Evolutionary conservation across 2,329 filamentous ascomycete genomes (phyloP), one percentile per base, ranked within the genome.

Genomic region (Delphinella strobiligena): DNA sequence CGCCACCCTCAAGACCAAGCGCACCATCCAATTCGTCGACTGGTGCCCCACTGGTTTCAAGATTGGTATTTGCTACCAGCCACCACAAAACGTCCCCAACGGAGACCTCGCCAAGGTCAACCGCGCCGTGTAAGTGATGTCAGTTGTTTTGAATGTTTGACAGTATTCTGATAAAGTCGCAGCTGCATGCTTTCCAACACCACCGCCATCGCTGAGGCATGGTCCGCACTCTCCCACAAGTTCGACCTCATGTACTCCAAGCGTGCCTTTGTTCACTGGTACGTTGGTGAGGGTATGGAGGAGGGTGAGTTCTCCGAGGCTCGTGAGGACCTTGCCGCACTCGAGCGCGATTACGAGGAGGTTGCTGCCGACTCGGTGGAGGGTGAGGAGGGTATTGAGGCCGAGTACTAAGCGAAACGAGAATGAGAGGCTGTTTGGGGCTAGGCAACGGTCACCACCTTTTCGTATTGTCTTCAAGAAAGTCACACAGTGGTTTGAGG

Each of bases 161-260:
- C 2, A 17, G 12, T 19, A 12, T 8, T 8, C 36, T 61, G 51
- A 61, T 48, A 16, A 35, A 40, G 16, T 30, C 41, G 33, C 58
- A 86, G 82, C 51, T 95, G 89, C 80, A 96, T 98, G 91, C 74
- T 98, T 49, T 89, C 84, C 69, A 93, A 98, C 78, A 98, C 91
- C 55, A 98, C 91, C 38, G 89, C 91, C 59, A 98, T 98, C 58
- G 84, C 89, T 59, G 89, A 96, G 72, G 91, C 91, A 49, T 98
- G 91, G 91, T 88, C 84, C 49, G 87, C 87, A 51, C 78, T 98
- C 50, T 93, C 87, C 47, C 78, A 82, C 77, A 98, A 98, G 74
- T 98, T 98, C 73, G 91, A 98, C 61, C 85, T 98, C 64, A 98
- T 98, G 91, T 95, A 96, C 80, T 93, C 86, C 66, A 98, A 98